Conservation (phyloP, 2,329 filamentous ascomycete genomes). For the Botrytis pseudocinerea region DNA sequence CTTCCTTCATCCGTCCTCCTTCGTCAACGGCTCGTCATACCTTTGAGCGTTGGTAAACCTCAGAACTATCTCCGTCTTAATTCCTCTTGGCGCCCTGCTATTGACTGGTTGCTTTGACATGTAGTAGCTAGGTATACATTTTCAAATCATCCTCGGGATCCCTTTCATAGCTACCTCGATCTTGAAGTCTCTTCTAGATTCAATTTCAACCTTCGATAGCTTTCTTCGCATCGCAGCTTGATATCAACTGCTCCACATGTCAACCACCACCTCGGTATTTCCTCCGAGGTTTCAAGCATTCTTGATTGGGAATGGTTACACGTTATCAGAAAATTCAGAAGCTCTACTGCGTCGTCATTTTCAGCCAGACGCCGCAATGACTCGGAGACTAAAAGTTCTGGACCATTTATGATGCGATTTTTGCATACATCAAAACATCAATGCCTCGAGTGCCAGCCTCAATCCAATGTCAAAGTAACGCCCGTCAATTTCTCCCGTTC, state of each 20-base stretch:
- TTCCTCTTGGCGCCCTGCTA: background rate
- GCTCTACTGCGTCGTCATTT: background rate
- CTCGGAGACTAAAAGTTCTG: background rate
- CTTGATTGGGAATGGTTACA: background rate
- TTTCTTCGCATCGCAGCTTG: background rate
- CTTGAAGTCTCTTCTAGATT: too few species aligned
- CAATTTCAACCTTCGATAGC: background rate
- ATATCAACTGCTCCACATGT: background rate
- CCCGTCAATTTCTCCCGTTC: background rate
- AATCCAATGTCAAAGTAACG: background rate
- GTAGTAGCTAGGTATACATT: background rate
- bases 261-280: background rate
- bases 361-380: background rate
- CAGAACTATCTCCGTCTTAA: background rate
- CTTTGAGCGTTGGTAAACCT: background rate
- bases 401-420: background rate
- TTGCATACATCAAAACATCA: background rate
- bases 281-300: background rate
- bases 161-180: background rate
- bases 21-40: background rate
- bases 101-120: background rate
- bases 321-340: background rate
- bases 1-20: background rate
- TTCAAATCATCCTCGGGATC: background rate
- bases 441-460: background rate